A percentile compares a stretch with the other conserved stretches of the same genome.
phyloP scores from a whole-genome alignment of 2,329 filamentous ascomycete species.

The Aspergillus udagawae region DNA sequence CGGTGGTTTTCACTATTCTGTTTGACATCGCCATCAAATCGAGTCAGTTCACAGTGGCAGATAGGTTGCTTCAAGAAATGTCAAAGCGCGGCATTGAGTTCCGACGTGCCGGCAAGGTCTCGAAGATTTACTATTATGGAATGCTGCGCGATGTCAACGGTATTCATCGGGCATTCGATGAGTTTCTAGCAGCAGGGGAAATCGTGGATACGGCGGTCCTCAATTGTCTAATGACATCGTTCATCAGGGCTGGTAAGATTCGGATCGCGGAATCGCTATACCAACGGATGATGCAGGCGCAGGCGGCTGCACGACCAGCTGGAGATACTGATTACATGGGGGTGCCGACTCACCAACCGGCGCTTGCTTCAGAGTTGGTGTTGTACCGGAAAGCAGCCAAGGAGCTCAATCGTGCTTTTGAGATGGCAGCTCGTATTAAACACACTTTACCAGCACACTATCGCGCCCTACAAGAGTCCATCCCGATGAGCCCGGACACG shows the following conservation, averaged over 20 bases:
- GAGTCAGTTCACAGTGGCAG: conserved; percentile 76
- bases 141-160: conserved; percentile 68
- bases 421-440: conserved; percentile 40
- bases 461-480: conserved; percentile 60
- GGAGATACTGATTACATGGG: conserved; percentile 18
- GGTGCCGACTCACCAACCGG: conserved; percentile 13
- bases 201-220: conserved; percentile 82
- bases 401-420: conserved; percentile 49
- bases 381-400: conserved; percentile 33
- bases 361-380: conserved; percentile 32
- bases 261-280: conserved; percentile 77
- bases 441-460: conserved; percentile 51
- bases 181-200: conserved; percentile 80
- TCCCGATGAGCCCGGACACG: conserved; percentile 68
- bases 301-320: conserved; percentile 38
- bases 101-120: conserved; percentile 77
- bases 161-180: conserved; percentile 71
- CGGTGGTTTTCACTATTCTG: conserved; percentile 88
- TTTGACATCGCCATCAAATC: conserved; percentile 85
- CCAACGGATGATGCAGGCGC: conserved; percentile 70
- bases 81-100: conserved; percentile 60
- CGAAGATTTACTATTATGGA: conserved; percentile 79
- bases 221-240: conserved; percentile 78
- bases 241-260: conserved; percentile 73
- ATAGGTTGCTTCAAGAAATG: conserved; percentile 84